These are phyloP conservation scores for Diversispora epigaea DNA, from an alignment of 192 early-diverging fungal species.

Conservation along the genomic window DNA sequence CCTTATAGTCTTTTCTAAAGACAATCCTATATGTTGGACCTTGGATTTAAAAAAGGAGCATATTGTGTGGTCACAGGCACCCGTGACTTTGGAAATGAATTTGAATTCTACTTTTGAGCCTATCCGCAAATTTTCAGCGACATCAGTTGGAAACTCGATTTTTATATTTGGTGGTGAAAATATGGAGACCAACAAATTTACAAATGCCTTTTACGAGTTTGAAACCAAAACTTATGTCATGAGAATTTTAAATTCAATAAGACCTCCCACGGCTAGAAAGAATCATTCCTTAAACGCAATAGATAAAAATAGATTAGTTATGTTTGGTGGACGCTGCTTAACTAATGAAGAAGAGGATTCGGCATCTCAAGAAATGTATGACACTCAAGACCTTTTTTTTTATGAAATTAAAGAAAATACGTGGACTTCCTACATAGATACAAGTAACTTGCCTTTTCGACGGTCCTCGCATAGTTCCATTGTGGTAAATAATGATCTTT, in stretches of 20 bases:
- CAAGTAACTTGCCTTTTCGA: neutral
- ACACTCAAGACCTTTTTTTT: neutral
- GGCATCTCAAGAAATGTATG: neutral
- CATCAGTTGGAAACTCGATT: neutral
- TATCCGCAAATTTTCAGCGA: neutral
- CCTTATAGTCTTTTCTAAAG: neutral
- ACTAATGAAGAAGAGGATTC: neutral
- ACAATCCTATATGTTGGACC: neutral
- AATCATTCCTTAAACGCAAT: neutral
- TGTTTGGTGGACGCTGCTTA: neutral
- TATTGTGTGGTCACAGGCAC: neutral
- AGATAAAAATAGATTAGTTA: neutral
- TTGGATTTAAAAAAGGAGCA: neutral
- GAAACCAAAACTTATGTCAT: neutral
- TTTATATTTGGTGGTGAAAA: neutral
- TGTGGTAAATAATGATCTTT: neutral
- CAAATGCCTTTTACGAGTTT: neutral
- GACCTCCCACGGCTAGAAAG: neutral
- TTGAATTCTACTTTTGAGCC: neutral
- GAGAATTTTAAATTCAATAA: neutral
- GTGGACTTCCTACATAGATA: neutral
- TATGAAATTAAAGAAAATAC: neutral
- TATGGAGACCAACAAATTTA: neutral
- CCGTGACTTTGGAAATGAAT: neutral
- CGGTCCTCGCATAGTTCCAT: neutral